Evolutionary conservation across 352 stramenopile species (phyloP).

Genomic region (Phytophthora cactorum): DNA sequence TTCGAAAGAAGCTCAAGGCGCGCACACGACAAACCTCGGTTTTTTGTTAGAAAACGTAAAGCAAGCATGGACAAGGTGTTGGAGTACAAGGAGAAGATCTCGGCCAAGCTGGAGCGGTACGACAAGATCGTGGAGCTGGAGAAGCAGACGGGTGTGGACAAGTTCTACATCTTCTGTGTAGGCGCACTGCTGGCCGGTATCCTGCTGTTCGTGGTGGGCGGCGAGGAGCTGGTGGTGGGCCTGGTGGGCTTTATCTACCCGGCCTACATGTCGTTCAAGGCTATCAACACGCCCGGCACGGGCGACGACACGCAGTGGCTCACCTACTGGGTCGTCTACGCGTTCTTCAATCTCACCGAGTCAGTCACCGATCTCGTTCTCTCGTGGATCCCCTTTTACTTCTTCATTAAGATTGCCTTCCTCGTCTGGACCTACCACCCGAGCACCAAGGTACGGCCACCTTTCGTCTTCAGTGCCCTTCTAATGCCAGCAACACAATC

Average conservation of each 20-base stretch:
- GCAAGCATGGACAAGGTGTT: conserved; percentile 78
- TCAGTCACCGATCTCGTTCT: conserved; percentile 82
- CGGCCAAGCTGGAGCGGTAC: conserved; percentile 79
- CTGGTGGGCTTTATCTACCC: conserved; percentile 90
- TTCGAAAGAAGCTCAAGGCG: conserved; percentile 47
- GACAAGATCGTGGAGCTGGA: conserved; percentile 86
- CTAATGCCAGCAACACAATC: neutral
- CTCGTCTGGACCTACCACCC: conserved; percentile 88
- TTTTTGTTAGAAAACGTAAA: neutral
- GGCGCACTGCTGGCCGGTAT: conserved; percentile 54
- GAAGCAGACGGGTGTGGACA: conserved; percentile 87
- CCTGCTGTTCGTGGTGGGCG: conserved; percentile 82
- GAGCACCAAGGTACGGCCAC: conserved; percentile 52
- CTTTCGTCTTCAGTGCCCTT: neutral
- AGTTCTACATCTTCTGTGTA: conserved; percentile 87
- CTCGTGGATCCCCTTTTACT: conserved; percentile 89
- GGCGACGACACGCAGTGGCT: conserved; percentile 90
- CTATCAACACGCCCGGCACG: conserved; percentile 73
- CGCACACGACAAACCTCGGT: neutral
- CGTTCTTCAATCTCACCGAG: conserved; percentile 97
- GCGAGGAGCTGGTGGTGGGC: conserved; percentile 78
- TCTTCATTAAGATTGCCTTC: conserved; percentile 89
- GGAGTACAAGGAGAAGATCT: conserved; percentile 89
- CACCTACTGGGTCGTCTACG: conserved; percentile 95
- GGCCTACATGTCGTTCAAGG: conserved; percentile 91